Evolutionary conservation across 805 yeast species (phyloP), one percentile per base, ranked within the genome.

Genomic region (Torulaspora maleeae): DNA sequence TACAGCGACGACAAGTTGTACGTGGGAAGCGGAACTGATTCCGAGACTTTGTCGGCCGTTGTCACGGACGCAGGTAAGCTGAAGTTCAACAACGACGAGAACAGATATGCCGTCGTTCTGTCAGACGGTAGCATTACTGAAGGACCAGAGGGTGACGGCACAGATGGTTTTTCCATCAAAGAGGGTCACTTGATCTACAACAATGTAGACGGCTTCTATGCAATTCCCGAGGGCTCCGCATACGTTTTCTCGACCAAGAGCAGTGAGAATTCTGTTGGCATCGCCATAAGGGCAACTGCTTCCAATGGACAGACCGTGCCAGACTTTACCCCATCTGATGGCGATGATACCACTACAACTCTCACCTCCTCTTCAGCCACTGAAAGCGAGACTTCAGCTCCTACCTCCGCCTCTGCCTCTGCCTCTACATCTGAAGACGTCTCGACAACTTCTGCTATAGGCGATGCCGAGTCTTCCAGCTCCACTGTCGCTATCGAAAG

Each of bases 111-210:
- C 25, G 61, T 58, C 40, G 63, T 60, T 22, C 45, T 40, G 38
- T 34, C 50, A 12, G 61, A 53, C 36, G 63, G 63, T 36, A 33
- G 56, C 24, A 36, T 57, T 8, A 51, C 45, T 11, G 53, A 50
- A 19, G 60, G 61, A 36, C 44, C 54, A 17, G 57, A 51, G 44
- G 42, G 56, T 16, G 58, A 60, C 35, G 63, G 56, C 36, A 38
- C 66, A 22, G 48, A 65, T 15, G 71, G 74, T 3, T 76, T 72
- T 55, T 53, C 73, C 20, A 63, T 76, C 51, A 24, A 54, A 6
- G 57, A 64, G 36, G 74, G 71, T 29, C 52, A 64, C 55, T 66
- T 76, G 58, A 52, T 54, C 3, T 70, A 60, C 56, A 48, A 64
- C 29, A 70, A 67, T 36, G 40, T 51, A 15, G 51, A 58, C 22